Conservation (phyloP, 2,329 filamentous ascomycete species). For the Penicillium sumatraense region DNA sequence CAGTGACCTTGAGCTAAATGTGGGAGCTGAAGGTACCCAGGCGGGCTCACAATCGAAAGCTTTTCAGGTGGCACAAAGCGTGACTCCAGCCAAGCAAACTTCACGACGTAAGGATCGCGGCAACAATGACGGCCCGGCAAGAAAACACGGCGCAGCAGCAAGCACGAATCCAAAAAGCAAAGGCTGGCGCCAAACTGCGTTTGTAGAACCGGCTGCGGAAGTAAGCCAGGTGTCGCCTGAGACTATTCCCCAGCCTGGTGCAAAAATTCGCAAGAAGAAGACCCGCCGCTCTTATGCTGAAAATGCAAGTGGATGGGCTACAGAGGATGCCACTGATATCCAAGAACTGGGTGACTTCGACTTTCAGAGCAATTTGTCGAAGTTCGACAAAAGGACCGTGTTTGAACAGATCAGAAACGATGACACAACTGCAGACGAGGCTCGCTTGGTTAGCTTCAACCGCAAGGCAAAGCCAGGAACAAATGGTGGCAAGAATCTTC, state of each 20-base stretch:
- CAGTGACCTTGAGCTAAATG: conserved; percentile 44
- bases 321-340: conserved; percentile 92
- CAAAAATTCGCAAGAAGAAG: conserved; percentile 52
- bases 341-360: conserved; percentile 95
- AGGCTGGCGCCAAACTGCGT: conserved; percentile 70
- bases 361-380: conserved; percentile 84
- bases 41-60: conserved; percentile 18
- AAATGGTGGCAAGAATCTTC: conserved; percentile 83
- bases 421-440: conserved; percentile 85
- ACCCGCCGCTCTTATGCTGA: conserved; percentile 53
- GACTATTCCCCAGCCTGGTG: conserved; percentile 28
- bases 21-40: conserved; percentile 20
- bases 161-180: conserved; percentile 56
- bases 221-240: conserved; percentile 47
- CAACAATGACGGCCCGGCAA: conserved; percentile 46
- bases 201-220: conserved; percentile 57
- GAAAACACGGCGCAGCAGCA: conserved; percentile 38
- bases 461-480: conserved; percentile 68
- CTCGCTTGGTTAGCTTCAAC: conserved; percentile 90
- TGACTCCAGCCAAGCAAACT: conserved; percentile 27
- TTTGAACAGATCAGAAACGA: conserved; percentile 92
- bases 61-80: conserved; percentile 23
- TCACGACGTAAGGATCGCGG: conserved; percentile 52
- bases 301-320: conserved; percentile 84
- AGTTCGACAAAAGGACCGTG: conserved; percentile 90